These are phyloP conservation scores for Metschnikowia koreensis DNA, from an alignment of 805 yeast genomes.

Conservation along the genomic window DNA sequence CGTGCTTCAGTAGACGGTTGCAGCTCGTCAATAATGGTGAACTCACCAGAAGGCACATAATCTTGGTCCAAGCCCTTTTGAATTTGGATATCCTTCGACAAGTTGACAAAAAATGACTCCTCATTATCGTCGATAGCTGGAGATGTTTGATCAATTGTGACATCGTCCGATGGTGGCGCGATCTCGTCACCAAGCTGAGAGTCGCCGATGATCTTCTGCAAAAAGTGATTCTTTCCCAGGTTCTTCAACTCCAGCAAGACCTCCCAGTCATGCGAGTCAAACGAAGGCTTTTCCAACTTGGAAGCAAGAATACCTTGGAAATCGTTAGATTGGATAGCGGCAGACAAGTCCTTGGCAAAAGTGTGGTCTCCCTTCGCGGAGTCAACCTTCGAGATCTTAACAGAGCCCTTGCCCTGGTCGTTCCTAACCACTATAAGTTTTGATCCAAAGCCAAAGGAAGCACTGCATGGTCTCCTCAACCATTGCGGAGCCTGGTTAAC, in stretches of 20 bases:
- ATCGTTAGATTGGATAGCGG: conserved; percentile 57
- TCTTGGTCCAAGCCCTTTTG: conserved; percentile 12
- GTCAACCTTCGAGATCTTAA: conserved; percentile 44
- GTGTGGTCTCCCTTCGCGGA: conserved; percentile 37
- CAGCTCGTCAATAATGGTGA: conserved; percentile 36
- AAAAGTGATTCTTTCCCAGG: conserved; percentile 50
- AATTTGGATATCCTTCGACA: conserved; percentile 24
- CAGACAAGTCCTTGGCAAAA: conserved; percentile 33
- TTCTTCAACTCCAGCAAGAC: conserved; percentile 51
- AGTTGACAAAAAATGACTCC: conserved; percentile 39
- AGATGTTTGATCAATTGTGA: background rate
- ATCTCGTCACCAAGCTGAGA: background rate
- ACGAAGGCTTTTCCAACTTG: conserved; percentile 40
- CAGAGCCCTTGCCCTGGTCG: conserved; percentile 38
- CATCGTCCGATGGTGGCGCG: background rate
- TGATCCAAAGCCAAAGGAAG: conserved; percentile 91
- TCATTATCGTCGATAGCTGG: conserved; percentile 14
- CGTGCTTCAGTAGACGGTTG: conserved; percentile 46
- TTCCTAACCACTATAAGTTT: conserved; percentile 61
- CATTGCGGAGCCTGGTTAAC: conserved; percentile 85
- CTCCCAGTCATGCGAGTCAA: conserved; percentile 63
- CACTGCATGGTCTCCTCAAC: conserved; percentile 73
- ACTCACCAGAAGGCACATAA: conserved; percentile 54
- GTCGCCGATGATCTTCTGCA: conserved; percentile 33
- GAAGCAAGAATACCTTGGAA: conserved; percentile 54